Percentiles rank a stretch among this genome's conserved stretches.
Conservation (phyloP, 352 stramenopile genomes). For the Phytopythium delawarense region DNA sequence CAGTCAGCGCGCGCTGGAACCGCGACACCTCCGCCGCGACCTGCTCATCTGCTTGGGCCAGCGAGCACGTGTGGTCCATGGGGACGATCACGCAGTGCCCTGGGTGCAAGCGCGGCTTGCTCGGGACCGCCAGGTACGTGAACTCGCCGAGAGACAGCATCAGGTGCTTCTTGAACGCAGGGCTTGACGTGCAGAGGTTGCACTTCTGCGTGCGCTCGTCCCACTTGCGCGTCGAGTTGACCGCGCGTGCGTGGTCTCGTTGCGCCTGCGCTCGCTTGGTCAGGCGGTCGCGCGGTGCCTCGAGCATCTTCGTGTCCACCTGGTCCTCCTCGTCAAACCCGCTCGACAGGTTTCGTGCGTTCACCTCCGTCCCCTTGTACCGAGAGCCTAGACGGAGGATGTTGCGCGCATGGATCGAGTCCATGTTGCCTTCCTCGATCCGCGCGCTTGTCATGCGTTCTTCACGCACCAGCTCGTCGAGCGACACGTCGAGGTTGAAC, state of each 20-base stretch:
- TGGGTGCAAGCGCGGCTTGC: constrained; percentile 44
- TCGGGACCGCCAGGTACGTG: constrained; percentile 69
- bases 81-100: constrained; percentile 75
- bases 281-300: constrained; percentile 36
- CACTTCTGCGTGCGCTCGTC: constrained; percentile 68
- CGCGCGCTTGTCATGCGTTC: constrained; percentile 56
- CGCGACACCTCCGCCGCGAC: constrained; percentile 55
- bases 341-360: constrained; percentile 55
- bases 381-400: constrained; percentile 69
- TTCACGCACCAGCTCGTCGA: constrained; percentile 77
- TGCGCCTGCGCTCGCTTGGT: constrained; percentile 57
- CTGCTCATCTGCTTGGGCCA: constrained; percentile 57
- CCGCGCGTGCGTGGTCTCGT: constrained; percentile 41
- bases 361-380: constrained; percentile 71
- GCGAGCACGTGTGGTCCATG: constrained; percentile 61
- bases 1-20: constrained; percentile 54
- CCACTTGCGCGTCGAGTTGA: constrained; percentile 66
- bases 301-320: constrained; percentile 62
- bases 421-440: constrained; percentile 55
- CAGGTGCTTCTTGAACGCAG: constrained; percentile 74
- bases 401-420: constrained; percentile 60
- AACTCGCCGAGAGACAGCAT: constrained; percentile 76
- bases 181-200: constrained; percentile 60
- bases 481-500: constrained; percentile 23
- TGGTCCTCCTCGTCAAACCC: constrained; percentile 83